phyloP scores from a whole-genome alignment of 805 yeast genomes.

The Metschnikowia vanudenii region DNA sequence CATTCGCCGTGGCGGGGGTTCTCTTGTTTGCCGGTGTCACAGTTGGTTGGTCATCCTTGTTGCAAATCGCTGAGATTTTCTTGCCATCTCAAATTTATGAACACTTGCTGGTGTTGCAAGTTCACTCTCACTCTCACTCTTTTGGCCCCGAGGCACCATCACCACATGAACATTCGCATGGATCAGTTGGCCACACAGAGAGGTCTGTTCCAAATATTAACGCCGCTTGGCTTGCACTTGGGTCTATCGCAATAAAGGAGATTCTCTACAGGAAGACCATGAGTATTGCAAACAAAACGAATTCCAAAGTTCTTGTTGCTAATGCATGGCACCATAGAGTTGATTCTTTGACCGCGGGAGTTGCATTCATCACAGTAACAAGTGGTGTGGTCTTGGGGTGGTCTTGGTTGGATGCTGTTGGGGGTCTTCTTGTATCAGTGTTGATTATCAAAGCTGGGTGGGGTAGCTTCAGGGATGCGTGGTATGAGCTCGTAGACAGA shows the following conservation, averaged over 20 bases:
- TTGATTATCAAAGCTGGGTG: constrained; percentile 84
- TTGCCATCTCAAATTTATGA: constrained; percentile 64
- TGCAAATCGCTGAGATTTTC: constrained; percentile 63
- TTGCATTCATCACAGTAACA: constrained; percentile 84
- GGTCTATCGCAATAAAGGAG: constrained; percentile 83
- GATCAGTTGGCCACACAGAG: background rate
- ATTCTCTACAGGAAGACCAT: constrained; percentile 82
- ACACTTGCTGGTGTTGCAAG: constrained; percentile 45
- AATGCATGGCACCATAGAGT: constrained; percentile 99
- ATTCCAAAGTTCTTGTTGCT: constrained; percentile 88
- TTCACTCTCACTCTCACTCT: constrained; percentile 54
- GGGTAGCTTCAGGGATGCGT: constrained; percentile 65
- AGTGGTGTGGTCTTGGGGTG: constrained; percentile 77
- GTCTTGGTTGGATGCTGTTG: constrained; percentile 87
- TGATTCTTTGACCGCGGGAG: constrained; percentile 87
- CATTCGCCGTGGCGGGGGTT: constrained; percentile 81
- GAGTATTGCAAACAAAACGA: constrained; percentile 70
- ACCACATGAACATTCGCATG: constrained; percentile 16
- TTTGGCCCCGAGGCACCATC: constrained; percentile 18
- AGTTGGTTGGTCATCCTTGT: constrained; percentile 83
- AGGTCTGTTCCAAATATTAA: constrained; percentile 55
- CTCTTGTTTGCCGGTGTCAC: constrained; percentile 84
- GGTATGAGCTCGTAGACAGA: constrained; percentile 75
- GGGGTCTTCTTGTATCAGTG: constrained; percentile 83
- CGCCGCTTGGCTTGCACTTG: constrained; percentile 96